These are phyloP conservation scores for Chenopodium suecicum DNA, from an alignment of 148 eudicot species.

Conservation along the genomic window DNA sequence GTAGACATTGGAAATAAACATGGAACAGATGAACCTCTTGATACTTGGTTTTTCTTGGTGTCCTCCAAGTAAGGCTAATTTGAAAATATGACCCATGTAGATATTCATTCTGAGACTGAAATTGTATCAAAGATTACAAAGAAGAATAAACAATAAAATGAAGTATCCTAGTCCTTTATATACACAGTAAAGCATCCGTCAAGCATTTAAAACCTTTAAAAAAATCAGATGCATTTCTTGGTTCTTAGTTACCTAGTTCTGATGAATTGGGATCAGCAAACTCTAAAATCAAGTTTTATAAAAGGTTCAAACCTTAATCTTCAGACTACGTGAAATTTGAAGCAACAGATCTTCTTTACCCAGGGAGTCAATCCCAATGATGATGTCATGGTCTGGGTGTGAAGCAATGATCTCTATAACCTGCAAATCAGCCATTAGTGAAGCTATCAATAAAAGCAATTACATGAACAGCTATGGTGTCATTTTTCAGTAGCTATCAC, in stretches of 20 bases:
- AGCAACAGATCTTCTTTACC: slow-evolving; percentile 84
- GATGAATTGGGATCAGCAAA: neutral
- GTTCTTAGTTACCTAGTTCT: neutral
- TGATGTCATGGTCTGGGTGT: slow-evolving; percentile 62
- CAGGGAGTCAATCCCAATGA: slow-evolving; percentile 68
- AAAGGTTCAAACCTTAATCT: slow-evolving; percentile 49
- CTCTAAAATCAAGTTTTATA: neutral
- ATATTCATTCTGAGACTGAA: neutral
- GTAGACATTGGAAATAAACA: neutral
- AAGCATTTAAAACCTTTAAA: neutral
- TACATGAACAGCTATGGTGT: neutral
- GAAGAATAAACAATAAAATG: neutral
- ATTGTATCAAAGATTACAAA: neutral
- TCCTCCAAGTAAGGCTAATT: neutral
- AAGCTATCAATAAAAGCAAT: neutral
- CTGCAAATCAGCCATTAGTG: slow-evolving; percentile 34
- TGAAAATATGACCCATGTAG: neutral
- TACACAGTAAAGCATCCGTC: neutral
- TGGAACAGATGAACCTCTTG: neutral
- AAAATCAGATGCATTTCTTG: neutral
- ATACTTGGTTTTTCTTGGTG: neutral
- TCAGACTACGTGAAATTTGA: slow-evolving; percentile 49
- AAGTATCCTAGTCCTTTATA: neutral
- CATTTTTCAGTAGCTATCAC: neutral
- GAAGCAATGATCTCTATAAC: slow-evolving; percentile 60